Evolutionary conservation across 257 asterid species (phyloP), one percentile per base, ranked within the genome.

Genomic region (Solanum pinnatisectum): DNA sequence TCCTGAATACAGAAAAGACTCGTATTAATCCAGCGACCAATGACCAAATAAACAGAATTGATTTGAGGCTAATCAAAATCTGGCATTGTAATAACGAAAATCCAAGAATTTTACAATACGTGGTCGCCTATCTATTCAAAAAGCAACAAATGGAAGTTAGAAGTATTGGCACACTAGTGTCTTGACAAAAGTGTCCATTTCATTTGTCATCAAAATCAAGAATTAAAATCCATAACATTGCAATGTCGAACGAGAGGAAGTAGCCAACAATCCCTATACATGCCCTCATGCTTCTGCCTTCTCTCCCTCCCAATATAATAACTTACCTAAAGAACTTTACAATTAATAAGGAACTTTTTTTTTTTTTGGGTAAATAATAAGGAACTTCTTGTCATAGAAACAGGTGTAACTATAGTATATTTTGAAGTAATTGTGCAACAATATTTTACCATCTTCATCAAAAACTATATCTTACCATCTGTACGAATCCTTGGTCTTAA

Each of bases 401-500:
- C 70, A 27, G 20, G 85, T 81, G 40, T 46, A 49, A 49, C 70
- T 81, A 49, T 81, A 81, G 30, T 27, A 46, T 18, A 27, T 20
- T 81, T 46, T 2, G 7, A 30, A 49, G 85, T 10, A 30, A 46
- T 32, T 81, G 44, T 46, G 85, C 27, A 87, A 72, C 70, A 25
- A 85, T 20, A 59, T 40, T 68, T 79, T 92, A 97, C 98, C 99
- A 91, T 97, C 99, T 32, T 71, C 78, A 71, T 71, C n/a, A 71
- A 71, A 68, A 87, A 72, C 60, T 32, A 85, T 20, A 67, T 40
- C 74, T 83, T 92, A 97, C 99, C 99, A 90, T 97, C 99, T 65
- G 98, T 94, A 81, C 99, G 95, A 86, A 97, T 92, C 92, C 99
- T 91, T 87, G 99, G 99, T 87, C 98, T 94, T 90, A 90, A 90